Conservation (phyloP, 768 basidiomycete genomes). For the Boletus tylopilopsis region DNA sequence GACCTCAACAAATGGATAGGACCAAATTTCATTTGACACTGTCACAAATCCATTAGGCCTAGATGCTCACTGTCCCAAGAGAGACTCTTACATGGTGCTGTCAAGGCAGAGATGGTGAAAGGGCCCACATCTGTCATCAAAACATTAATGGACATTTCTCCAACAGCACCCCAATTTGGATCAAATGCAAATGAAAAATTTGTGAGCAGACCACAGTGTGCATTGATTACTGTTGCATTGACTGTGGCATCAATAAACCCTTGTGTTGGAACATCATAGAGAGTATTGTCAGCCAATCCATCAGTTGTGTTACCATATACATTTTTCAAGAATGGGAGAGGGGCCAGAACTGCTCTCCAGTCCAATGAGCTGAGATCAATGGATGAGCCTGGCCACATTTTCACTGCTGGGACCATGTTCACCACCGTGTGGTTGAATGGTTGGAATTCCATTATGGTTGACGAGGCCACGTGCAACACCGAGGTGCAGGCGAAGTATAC, state of each 20-base stretch:
- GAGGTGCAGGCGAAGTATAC: background rate
- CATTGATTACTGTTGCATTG: background rate
- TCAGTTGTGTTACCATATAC: background rate
- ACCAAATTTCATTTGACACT: background rate
- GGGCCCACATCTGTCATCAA: background rate
- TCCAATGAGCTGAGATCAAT: background rate
- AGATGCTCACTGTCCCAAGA: no score
- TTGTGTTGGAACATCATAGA: background rate
- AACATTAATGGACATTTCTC: background rate
- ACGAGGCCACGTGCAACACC: background rate
- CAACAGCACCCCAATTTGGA: background rate
- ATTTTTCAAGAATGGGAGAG: background rate
- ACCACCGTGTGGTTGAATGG: background rate
- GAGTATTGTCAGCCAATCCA: background rate
- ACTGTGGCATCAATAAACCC: background rate
- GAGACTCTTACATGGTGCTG: background rate
- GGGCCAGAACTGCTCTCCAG: background rate
- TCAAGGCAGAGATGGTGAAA: background rate
- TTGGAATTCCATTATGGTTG: background rate
- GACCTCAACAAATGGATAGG: background rate
- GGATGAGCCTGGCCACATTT: background rate
- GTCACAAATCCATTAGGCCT: background rate
- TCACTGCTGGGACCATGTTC: background rate
- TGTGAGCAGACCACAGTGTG: background rate
- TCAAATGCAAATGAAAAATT: background rate